A percentile compares a stretch with the other conserved stretches of the same genome.
These are phyloP conservation scores for Coemansia asiatica DNA, from an alignment of 192 early-diverging fungal genomes.

Conservation along the genomic window DNA sequence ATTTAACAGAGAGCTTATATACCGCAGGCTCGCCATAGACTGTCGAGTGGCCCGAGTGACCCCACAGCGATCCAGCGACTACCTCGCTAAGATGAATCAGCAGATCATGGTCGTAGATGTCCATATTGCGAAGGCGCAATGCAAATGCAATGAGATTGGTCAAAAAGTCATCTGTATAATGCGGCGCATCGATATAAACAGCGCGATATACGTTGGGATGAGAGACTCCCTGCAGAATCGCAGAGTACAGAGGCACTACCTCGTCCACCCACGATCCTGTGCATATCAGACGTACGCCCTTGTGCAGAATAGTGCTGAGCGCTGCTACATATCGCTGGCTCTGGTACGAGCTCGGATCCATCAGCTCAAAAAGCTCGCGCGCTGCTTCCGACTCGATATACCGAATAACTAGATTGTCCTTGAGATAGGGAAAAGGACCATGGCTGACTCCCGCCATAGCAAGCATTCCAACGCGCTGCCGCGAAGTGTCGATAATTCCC, in stretches of 20 bases:
- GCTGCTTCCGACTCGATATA: constrained; percentile 90
- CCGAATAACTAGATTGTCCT: constrained; percentile 80
- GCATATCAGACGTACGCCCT: constrained; percentile 72
- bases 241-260: constrained; percentile 89
- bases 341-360: constrained; percentile 71
- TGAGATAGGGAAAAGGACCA: constrained; percentile 82
- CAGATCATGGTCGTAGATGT: constrained; percentile 83
- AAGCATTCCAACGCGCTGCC: constrained; percentile 75
- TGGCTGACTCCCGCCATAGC: constrained; percentile 94
- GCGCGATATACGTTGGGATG: constrained; percentile 88
- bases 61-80: constrained; percentile 83
- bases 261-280: constrained; percentile 94
- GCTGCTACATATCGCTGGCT: constrained; percentile 71
- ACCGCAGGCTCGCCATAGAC: constrained; percentile 89
- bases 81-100: constrained; percentile 83
- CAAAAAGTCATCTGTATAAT: constrained; percentile 83
- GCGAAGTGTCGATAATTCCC: constrained; percentile 60
- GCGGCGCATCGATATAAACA: constrained; percentile 83
- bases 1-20: constrained; percentile 64
- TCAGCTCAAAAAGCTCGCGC: constrained; percentile 92
- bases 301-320: constrained; percentile 63
- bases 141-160: constrained; percentile 85
- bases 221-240: constrained; percentile 62
- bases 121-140: constrained; percentile 82
- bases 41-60: constrained; percentile 87